Evolutionary conservation across 2,329 filamentous ascomycete species (phyloP).

Genomic region (Parastagonospora nodorum): DNA sequence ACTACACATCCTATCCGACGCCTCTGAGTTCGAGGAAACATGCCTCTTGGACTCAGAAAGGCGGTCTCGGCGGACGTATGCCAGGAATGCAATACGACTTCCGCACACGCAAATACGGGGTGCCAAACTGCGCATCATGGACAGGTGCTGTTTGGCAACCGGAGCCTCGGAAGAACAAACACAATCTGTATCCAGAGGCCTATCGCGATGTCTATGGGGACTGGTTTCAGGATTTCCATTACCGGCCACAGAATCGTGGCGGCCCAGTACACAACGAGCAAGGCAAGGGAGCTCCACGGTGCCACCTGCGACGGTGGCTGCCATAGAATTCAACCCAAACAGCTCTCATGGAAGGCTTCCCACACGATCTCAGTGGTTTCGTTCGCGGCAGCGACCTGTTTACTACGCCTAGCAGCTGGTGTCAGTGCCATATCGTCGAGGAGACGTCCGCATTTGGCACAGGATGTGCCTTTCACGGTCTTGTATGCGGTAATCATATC

Average conservation of each 20-base stretch:
- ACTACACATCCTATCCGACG: slow-evolving; percentile 6
- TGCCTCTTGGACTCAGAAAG: slow-evolving; percentile 20
- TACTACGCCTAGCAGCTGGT: slow-evolving; percentile 41
- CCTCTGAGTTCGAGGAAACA: slow-evolving; percentile 16
- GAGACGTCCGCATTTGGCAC: slow-evolving; percentile 40
- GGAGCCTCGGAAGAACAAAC: slow-evolving; percentile 21
- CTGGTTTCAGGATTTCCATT: slow-evolving; percentile 31
- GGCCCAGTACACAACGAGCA: slow-evolving; percentile 3
- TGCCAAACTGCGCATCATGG: slow-evolving; percentile 32
- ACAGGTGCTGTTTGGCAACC: slow-evolving; percentile 39
- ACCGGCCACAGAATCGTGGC: slow-evolving; percentile 12
- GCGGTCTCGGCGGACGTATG: slow-evolving; percentile 19
- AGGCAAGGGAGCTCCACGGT: background rate
- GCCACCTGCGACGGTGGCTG: background rate
- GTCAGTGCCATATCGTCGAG: slow-evolving; percentile 31
- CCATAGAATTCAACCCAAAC: slow-evolving; percentile 21
- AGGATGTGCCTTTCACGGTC: slow-evolving; percentile 32
- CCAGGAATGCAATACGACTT: slow-evolving; percentile 43
- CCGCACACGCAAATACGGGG: slow-evolving; percentile 38
- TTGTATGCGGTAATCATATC: slow-evolving; percentile 49
- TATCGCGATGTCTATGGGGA: slow-evolving; percentile 29
- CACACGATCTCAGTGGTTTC: slow-evolving; percentile 30
- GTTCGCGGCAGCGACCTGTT: slow-evolving; percentile 18
- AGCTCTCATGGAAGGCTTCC: slow-evolving; percentile 46
- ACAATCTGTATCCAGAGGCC: slow-evolving; percentile 29